phyloP scores from a whole-genome alignment of 129 eudicot species.

The Escallonia herrerae region DNA sequence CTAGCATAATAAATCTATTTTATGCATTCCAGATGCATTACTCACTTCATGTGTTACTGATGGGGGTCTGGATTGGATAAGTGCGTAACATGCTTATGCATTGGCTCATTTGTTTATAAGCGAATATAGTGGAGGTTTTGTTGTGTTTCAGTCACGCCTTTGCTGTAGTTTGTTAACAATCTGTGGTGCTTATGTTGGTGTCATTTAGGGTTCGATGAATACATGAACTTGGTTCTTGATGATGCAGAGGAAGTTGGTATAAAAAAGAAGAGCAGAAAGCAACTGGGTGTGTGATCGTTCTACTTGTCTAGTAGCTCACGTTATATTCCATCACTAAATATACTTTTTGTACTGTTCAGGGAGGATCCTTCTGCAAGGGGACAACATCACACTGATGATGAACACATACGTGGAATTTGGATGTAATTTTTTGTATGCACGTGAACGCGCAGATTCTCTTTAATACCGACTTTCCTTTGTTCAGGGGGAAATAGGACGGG shows the following conservation, averaged over 20 bases:
- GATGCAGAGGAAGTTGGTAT: conserved; percentile 69
- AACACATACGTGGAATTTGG: conserved; percentile 35
- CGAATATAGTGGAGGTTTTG: background rate
- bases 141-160: background rate
- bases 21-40: no score
- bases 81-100: no score
- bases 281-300: conserved; percentile 33
- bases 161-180: no score
- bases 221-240: conserved; percentile 71
- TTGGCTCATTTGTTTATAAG: no score
- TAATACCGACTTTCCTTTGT: background rate
- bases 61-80: no score
- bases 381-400: conserved; percentile 77
- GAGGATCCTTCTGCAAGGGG: conserved; percentile 67
- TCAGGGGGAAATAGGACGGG: conserved; percentile 24
- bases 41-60: no score
- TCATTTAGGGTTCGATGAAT: conserved; percentile 53
- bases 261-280: conserved; percentile 65
- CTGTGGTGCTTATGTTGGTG: background rate
- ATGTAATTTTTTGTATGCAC: background rate
- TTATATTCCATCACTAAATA: background rate
- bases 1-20: no score
- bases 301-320: background rate
- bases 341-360: conserved; percentile 20
- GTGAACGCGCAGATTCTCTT: background rate